These are phyloP conservation scores for Candida sakaeoensis DNA, from an alignment of 805 yeast genomes.

Conservation along the genomic window DNA sequence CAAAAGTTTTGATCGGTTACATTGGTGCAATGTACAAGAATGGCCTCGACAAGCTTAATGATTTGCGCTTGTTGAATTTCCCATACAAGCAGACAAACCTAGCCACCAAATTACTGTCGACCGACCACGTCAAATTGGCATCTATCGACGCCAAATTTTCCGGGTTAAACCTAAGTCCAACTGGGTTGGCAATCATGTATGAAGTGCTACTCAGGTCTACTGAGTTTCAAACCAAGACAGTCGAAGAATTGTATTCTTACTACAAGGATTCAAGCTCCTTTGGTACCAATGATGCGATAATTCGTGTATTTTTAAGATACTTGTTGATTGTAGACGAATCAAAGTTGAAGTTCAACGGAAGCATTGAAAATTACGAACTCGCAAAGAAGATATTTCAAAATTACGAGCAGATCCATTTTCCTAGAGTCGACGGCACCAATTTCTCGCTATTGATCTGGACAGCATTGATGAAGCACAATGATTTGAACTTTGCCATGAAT, in stretches of 20 bases:
- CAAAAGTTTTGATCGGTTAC: constrained; percentile 36
- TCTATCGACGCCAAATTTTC: constrained; percentile 25
- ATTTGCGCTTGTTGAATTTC: constrained; percentile 23
- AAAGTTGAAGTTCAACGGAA: background rate
- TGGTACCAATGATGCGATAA: constrained; percentile 1
- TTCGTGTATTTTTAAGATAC: constrained; percentile 18
- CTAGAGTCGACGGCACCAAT: constrained; percentile 18
- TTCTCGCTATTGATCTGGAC: constrained; percentile 29
- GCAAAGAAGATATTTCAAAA: constrained; percentile 30
- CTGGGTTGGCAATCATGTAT: constrained; percentile 23
- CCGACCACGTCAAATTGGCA: constrained; percentile 23
- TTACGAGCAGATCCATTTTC: constrained; percentile 14
- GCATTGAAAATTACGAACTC: constrained; percentile 15
- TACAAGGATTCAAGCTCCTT: background rate
- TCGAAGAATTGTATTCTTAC: background rate
- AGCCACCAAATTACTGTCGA: constrained; percentile 7
- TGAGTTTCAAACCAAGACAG: constrained; percentile 9
- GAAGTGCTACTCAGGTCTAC: constrained; percentile 17
- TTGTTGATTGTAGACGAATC: constrained; percentile 14
- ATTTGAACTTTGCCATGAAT: constrained; percentile 29
- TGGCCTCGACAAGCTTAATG: constrained; percentile 21
- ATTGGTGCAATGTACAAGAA: constrained; percentile 24
- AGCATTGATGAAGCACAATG: constrained; percentile 30
- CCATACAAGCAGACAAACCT: constrained; percentile 17
- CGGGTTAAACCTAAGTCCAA: constrained; percentile 19